Evolutionary conservation across 192 early-diverging fungal genomes (phyloP).

Genomic region (Chytriomyces confervae): DNA sequence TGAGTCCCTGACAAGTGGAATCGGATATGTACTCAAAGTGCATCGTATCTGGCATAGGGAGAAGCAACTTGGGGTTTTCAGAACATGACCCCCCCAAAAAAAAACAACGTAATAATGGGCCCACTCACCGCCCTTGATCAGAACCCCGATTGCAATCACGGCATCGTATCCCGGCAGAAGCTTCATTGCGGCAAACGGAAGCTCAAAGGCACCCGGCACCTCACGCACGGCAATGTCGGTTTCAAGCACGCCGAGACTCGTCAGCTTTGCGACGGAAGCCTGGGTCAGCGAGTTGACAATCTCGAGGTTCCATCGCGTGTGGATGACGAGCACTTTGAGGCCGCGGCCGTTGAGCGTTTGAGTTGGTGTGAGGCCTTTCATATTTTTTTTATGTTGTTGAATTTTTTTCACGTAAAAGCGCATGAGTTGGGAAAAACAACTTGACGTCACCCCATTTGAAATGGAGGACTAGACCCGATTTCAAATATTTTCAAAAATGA

Average conservation of each 20-base stretch:
- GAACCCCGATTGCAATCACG: slow-evolving; percentile 91
- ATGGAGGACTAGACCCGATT: too few relatives aligned
- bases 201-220: slow-evolving; percentile 94
- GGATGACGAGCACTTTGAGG: slow-evolving; percentile 61
- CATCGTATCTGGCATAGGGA: slow-evolving; percentile 68
- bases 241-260: slow-evolving; percentile 65
- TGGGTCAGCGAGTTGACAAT: slow-evolving; percentile 85
- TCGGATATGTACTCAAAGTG: slow-evolving; percentile 99
- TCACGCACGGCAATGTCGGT: slow-evolving; percentile 78
- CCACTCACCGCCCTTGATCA: slow-evolving; percentile 88
- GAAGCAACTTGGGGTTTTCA: neutral
- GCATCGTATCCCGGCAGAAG: slow-evolving; percentile 87
- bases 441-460: too few relatives aligned
- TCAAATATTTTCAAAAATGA: too few relatives aligned
- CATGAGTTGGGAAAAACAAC: too few relatives aligned
- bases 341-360: slow-evolving; percentile 19
- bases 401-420: too few relatives aligned
- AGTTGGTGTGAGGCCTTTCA: slow-evolving; percentile 21
- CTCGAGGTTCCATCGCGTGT: slow-evolving; percentile 91
- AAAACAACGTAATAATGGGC: neutral
- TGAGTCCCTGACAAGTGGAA: slow-evolving; percentile 87
- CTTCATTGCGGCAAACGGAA: slow-evolving; percentile 85
- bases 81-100: neutral
- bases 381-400: neutral
- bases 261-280: slow-evolving; percentile 72